A percentile compares a stretch with the other conserved stretches of the same genome.
Evolutionary conservation across 352 stramenopile species (phyloP).

Genomic region (Globisporangium echinulatum): DNA sequence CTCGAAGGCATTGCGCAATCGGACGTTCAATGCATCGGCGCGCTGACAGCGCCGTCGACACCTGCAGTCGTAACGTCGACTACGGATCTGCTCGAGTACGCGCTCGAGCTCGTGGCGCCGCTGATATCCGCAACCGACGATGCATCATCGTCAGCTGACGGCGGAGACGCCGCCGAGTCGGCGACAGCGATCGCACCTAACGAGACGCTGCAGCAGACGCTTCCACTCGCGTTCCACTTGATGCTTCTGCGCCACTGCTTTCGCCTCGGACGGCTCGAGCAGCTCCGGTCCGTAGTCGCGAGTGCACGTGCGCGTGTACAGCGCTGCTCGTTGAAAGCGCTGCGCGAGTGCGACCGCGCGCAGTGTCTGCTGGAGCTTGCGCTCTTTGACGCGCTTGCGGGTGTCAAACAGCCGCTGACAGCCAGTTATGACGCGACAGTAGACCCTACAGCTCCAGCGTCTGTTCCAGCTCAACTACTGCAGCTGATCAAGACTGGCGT

Average conservation of each 20-base stretch:
- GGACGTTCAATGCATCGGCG: conserved; percentile 5
- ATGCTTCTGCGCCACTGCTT: conserved; percentile 20
- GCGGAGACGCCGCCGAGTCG: neutral
- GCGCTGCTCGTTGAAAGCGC: neutral
- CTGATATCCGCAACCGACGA: conserved; percentile 2
- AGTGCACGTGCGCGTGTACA: conserved; percentile 16
- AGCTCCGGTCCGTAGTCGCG: conserved; percentile 18
- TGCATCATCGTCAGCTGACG: too few relatives aligned
- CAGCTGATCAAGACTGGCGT: neutral
- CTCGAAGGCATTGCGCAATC: conserved; percentile 19
- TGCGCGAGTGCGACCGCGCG: conserved; percentile 2
- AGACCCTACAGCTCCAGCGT: neutral
- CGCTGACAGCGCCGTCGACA: conserved; percentile 6
- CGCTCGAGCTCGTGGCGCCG: conserved; percentile 28
- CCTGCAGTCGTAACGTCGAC: neutral
- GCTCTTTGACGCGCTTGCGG: conserved; percentile 21
- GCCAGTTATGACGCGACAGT: neutral
- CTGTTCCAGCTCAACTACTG: neutral
- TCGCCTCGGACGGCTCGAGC: conserved; percentile 13
- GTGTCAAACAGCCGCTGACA: neutral
- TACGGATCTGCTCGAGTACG: conserved; percentile 25
- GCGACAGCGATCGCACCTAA: neutral
- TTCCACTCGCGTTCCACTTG: conserved; percentile 33
- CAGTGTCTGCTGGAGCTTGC: conserved; percentile 16
- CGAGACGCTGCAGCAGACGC: conserved; percentile 3